Evolutionary conservation across 306 rosid species (phyloP).

Genomic region (Glycyrrhiza uralensis): DNA sequence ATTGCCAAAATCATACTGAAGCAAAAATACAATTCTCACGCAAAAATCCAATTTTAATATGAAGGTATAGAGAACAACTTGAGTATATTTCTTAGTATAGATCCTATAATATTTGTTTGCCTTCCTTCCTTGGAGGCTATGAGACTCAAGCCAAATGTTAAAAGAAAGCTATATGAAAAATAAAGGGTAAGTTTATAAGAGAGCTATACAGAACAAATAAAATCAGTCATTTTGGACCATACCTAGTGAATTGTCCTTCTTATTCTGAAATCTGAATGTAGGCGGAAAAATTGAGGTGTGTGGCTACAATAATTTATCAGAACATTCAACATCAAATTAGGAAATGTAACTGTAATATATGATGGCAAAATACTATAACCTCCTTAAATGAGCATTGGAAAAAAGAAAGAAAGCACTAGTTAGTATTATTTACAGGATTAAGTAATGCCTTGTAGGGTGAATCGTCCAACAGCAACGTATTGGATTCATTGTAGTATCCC

Average conservation of each 20-base stretch:
- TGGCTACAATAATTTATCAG: slow-evolving; percentile 39
- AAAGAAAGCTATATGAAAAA: slow-evolving; percentile 1
- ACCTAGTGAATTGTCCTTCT: slow-evolving; percentile 60
- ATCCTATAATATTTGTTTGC: not conserved
- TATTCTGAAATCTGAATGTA: slow-evolving; percentile 42
- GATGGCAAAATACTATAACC: not conserved
- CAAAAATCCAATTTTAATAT: not conserved
- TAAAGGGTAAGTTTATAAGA: not conserved
- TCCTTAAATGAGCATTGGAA: not conserved
- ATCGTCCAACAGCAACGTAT: slow-evolving; percentile 79
- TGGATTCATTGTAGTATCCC: slow-evolving; percentile 63
- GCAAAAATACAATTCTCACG: not conserved
- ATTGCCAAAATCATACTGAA: not conserved
- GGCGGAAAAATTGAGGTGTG: slow-evolving; percentile 60
- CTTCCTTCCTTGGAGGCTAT: not conserved
- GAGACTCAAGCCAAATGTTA: not conserved
- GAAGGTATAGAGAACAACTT: not conserved
- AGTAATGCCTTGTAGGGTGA: slow-evolving; percentile 85
- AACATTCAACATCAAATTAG: slow-evolving; percentile 21
- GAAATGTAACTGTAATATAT: not conserved
- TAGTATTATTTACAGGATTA: slow-evolving; percentile 58
- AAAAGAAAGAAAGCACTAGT: not conserved
- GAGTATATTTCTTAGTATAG: not conserved
- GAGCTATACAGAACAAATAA: not conserved
- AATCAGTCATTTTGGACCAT: slow-evolving; percentile 27